phyloP scores from a whole-genome alignment of 2,329 filamentous ascomycete genomes.

The Aspergillus sp. region DNA sequence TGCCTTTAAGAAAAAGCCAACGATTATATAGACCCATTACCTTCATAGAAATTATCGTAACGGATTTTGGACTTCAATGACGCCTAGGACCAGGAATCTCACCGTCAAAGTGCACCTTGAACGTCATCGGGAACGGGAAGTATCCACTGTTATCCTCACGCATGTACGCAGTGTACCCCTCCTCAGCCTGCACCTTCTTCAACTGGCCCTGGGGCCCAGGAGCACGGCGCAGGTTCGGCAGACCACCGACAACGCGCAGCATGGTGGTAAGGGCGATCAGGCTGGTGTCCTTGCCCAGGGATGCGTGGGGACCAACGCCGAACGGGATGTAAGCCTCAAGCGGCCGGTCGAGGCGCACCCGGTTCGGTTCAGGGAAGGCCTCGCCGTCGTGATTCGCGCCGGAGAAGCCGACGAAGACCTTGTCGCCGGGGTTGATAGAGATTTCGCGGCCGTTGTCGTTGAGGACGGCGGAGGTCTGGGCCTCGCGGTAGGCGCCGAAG shows the following conservation, averaged over 20 bases:
- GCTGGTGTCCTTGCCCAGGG: slow-evolving; percentile 55
- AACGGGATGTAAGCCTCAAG: slow-evolving; percentile 60
- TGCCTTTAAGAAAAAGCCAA: no score
- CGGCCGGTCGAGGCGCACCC: slow-evolving; percentile 58
- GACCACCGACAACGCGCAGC: slow-evolving; percentile 58
- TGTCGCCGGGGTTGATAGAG: slow-evolving; percentile 49
- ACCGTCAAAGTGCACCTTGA: slow-evolving; percentile 42
- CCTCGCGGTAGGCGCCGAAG: slow-evolving; percentile 55
- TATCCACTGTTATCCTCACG: slow-evolving; percentile 58
- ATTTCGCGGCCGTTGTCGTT: slow-evolving; percentile 48
- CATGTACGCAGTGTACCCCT: slow-evolving; percentile 56
- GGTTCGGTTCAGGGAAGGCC: slow-evolving; percentile 56
- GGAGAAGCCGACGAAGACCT: slow-evolving; percentile 58
- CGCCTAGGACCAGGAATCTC: slow-evolving; percentile 20
- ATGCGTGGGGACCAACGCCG: slow-evolving; percentile 56
- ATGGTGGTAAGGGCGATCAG: slow-evolving; percentile 60
- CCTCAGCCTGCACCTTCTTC: slow-evolving; percentile 55
- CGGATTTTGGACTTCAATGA: not conserved
- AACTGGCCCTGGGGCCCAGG: slow-evolving; percentile 59
- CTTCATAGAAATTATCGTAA: not conserved
- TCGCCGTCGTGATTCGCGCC: slow-evolving; percentile 50
- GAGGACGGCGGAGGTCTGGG: slow-evolving; percentile 41
- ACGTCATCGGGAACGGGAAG: slow-evolving; percentile 46
- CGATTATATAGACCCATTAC: no score
- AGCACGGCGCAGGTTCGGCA: slow-evolving; percentile 55